Percentiles rank a stretch among this genome's conserved stretches.
Conservation (phyloP, 2,329 filamentous ascomycete genomes). For the Fusarium kyushuense region DNA sequence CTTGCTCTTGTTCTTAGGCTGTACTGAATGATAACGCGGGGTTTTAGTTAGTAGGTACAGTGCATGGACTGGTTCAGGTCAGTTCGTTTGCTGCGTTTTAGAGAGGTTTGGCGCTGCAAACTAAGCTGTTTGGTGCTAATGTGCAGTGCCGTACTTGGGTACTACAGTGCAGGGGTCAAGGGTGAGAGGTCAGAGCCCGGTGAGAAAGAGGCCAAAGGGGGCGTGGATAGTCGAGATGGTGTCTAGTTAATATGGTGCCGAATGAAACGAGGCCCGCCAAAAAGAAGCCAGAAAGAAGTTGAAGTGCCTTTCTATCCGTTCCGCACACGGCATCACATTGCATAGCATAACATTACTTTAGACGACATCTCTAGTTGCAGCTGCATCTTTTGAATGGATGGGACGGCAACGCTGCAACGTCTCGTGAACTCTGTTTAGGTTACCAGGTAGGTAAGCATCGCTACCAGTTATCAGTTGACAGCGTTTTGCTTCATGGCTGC, state of each 20-base stretch:
- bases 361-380: neutral
- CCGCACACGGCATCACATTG: conserved; percentile 4
- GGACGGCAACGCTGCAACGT: neutral
- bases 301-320: conserved; percentile 2
- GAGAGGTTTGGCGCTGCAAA: neutral
- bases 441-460: neutral
- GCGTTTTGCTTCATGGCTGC: neutral
- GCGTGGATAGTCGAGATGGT: conserved; percentile 3
- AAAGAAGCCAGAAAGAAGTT: conserved; percentile 4
- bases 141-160: conserved; percentile 11
- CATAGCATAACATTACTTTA: conserved; percentile 3
- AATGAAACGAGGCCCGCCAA: conserved; percentile 25
- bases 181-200: neutral
- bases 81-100: conserved; percentile 1
- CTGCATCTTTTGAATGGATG: neutral
- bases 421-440: neutral
- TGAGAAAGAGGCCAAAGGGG: conserved; percentile 1
- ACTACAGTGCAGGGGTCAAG: neutral
- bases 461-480: conserved; percentile 6
- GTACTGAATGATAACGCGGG: conserved; percentile 39
- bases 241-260: neutral
- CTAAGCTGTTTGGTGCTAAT: conserved; percentile 1
- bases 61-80: neutral
- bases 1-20: neutral
- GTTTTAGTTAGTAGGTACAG: conserved; percentile 14